phyloP scores from a whole-genome alignment of 2,329 filamentous ascomycete genomes.

The Cercospora sojina region DNA sequence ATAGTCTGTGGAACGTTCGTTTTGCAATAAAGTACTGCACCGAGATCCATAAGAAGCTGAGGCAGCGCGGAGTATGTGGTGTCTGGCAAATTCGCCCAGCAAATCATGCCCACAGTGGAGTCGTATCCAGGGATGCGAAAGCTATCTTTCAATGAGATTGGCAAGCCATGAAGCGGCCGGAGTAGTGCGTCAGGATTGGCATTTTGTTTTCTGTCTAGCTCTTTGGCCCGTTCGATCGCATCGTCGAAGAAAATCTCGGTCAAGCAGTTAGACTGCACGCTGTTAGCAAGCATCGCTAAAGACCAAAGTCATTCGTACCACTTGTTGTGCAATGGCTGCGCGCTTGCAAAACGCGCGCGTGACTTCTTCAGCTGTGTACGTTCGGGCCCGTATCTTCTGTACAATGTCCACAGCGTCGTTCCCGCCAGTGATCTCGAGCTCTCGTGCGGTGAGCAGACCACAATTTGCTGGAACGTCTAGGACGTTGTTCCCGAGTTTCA shows the following conservation, averaged over 20 bases:
- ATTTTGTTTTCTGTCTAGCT: conserved; percentile 28
- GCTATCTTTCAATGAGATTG: conserved; percentile 55
- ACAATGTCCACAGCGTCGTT: conserved; percentile 47
- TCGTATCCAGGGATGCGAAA: conserved; percentile 16
- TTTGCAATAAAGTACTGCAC: conserved; percentile 54
- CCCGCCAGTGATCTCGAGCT: conserved; percentile 55
- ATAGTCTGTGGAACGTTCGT: conserved; percentile 56
- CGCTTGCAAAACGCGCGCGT: conserved; percentile 45
- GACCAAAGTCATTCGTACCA: conserved; percentile 9
- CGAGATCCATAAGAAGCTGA: conserved; percentile 46
- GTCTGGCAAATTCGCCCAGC: conserved; percentile 2
- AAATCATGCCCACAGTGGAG: conserved; percentile 13
- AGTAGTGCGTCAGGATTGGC: conserved; percentile 19
- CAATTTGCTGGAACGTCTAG: conserved; percentile 33
- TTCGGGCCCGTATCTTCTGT: conserved; percentile 36
- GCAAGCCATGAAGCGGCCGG: conserved; percentile 50
- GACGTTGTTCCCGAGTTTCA: background rate
- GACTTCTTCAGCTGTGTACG: conserved; percentile 30
- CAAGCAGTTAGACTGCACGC: conserved; percentile 29
- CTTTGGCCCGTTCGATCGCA: conserved; percentile 29
- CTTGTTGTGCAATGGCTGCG: conserved; percentile 36
- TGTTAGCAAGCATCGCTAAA: background rate
- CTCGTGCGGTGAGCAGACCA: conserved; percentile 49
- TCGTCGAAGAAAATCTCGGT: conserved; percentile 47
- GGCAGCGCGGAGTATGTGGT: conserved; percentile 33